Percentiles rank a stretch among this genome's conserved stretches.
These are phyloP conservation scores for Glycyrrhiza uralensis DNA, from an alignment of 306 rosid genomes.

Conservation along the genomic window DNA sequence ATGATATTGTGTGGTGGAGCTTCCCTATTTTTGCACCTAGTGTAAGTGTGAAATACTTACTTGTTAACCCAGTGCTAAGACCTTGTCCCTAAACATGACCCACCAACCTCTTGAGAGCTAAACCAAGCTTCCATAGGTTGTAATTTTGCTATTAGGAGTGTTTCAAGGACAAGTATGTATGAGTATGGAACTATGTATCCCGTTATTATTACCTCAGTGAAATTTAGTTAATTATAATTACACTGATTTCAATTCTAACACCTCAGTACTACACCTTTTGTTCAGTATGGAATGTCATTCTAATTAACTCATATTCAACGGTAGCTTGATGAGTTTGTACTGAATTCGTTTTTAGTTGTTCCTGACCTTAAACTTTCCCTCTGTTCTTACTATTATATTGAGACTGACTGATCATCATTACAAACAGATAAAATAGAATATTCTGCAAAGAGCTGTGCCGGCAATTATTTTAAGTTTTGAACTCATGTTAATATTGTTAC, in stretches of 20 bases:
- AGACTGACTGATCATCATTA: neutral
- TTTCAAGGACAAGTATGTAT: neutral
- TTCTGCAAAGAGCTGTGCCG: neutral
- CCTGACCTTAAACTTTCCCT: too few species aligned
- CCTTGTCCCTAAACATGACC: constrained; percentile 16
- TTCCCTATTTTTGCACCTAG: neutral
- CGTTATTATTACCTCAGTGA: neutral
- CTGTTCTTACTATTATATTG: too few species aligned
- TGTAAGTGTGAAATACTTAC: neutral
- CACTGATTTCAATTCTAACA: too few species aligned
- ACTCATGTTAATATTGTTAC: constrained; percentile 40
- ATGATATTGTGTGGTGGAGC: neutral
- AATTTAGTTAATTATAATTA: too few species aligned
- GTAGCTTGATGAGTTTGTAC: too few species aligned
- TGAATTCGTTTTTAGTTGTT: too few species aligned
- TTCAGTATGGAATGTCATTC: too few species aligned
- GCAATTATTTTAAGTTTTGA: neutral
- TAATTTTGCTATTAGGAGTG: neutral
- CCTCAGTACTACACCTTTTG: too few species aligned
- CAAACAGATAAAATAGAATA: neutral
- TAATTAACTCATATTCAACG: too few species aligned
- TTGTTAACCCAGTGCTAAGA: neutral
- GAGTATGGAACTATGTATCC: neutral
- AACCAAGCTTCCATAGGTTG: neutral
- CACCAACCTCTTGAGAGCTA: constrained; percentile 2